Base-by-base conservation (phyloP, 2,329 filamentous ascomycete genomes). In the Ceratocystis cacaofunesta region DNA sequence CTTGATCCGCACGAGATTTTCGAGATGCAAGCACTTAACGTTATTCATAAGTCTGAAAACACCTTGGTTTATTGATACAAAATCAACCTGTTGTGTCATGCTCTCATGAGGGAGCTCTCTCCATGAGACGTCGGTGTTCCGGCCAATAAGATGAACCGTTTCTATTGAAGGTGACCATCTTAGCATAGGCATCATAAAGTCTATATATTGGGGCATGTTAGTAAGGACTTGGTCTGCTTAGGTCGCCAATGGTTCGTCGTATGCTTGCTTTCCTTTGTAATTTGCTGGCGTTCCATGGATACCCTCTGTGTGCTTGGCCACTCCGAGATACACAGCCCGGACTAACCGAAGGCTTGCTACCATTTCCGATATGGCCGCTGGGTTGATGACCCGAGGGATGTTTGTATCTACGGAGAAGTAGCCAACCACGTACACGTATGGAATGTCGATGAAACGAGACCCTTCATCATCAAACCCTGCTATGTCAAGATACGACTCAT, bases 381-480 rank as follows among this genome's bases (percentile, higher is more conserved):
- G 69, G 64, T 70, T 69, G 25, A 70, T 48, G 10, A 68, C 64
- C 4, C 70, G 68, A 17, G 68, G 67, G 5, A 68, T 67, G 28
- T 68, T 60, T 10, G 63, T 62, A 48, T 68, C 68, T 7, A 68
- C 66, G 5, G 58, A 41, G 64, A 70, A 70, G 12, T 66, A 69
- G 15, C 64, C 64, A 52, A 70, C 68, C 6, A 68, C 69, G 30
- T 67, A 63, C 12, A 70, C 70, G 84, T 50, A 22, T 0, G 85
- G 88, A 66, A 82, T 84, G 69, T 89, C 76, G 48, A 76, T 17
- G 46, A 19, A 43, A 17, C 61, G 60, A 3, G 87, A 82, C 72
- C 86, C 82, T 0, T 86, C 85, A 69, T 90, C 87, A 19, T 89
- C 81, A 43, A 83, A 75, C 68, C 87, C 86, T 8, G 55, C 55